A percentile compares a stretch with the other conserved stretches of the same genome.
phyloP scores from a whole-genome alignment of 257 asterid species.

The Salvia splendens region DNA sequence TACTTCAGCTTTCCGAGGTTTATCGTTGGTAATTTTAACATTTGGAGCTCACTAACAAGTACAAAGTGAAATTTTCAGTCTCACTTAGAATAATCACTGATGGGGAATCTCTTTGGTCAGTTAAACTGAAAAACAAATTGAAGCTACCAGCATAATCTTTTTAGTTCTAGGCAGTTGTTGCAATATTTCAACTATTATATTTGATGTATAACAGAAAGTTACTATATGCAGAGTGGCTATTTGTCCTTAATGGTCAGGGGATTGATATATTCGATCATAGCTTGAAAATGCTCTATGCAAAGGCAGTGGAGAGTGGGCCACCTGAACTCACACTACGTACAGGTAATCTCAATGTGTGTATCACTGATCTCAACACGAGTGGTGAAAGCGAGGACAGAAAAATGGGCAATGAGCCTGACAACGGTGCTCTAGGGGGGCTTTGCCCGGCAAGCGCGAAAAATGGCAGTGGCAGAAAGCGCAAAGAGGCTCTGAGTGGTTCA shows the following conservation, averaged over 20 bases:
- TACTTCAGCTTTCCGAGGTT: conserved; percentile 23
- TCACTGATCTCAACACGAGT: conserved; percentile 2
- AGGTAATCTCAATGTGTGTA: conserved; percentile 5
- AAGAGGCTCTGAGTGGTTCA: conserved; percentile 42
- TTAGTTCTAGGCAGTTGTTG: conserved; percentile 10
- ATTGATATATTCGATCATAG: conserved; percentile 43
- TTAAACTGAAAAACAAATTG: not conserved
- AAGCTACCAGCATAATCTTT: conserved; percentile 4
- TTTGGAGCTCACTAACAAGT: not conserved
- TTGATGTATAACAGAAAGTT: conserved; percentile 26
- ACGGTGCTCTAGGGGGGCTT: conserved; percentile 28
- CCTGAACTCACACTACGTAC: conserved; percentile 26
- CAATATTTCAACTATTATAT: not conserved
- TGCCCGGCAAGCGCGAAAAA: conserved; percentile 8
- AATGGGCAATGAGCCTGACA: conserved; percentile 33
- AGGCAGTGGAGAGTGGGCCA: conserved; percentile 36
- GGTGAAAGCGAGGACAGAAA: conserved; percentile 42
- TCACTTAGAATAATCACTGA: conserved; percentile 4
- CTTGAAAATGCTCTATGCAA: conserved; percentile 38
- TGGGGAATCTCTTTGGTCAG: not conserved
- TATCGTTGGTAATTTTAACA: not conserved
- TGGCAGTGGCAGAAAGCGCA: conserved; percentile 56
- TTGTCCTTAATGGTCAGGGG: conserved; percentile 53
- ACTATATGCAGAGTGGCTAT: conserved; percentile 56
- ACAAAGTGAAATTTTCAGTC: not conserved